Evolutionary conservation across 805 yeast species (phyloP).

Genomic region (Metschnikowia lachancei): DNA sequence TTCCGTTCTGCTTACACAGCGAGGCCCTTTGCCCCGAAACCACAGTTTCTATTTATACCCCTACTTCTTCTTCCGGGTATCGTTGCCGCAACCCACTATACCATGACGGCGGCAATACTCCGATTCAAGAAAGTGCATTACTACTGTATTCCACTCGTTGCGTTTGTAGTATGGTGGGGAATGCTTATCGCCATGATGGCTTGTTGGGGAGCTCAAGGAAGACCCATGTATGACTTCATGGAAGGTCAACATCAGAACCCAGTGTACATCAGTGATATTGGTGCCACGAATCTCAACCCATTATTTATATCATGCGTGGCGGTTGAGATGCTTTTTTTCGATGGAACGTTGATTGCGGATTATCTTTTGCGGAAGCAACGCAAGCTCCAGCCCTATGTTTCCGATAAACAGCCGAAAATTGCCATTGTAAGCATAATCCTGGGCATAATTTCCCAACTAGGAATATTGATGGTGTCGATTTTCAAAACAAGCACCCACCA

Average conservation of each 20-base stretch:
- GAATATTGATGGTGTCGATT: conserved; percentile 69
- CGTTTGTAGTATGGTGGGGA: conserved; percentile 80
- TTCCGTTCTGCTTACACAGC: background rate
- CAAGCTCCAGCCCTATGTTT: conserved; percentile 52
- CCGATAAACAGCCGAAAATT: conserved; percentile 39
- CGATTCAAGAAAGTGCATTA: conserved; percentile 39
- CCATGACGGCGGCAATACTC: conserved; percentile 1
- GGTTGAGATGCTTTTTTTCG: conserved; percentile 71
- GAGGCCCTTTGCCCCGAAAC: no score
- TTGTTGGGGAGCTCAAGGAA: conserved; percentile 80
- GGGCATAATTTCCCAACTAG: conserved; percentile 63
- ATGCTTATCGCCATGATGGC: conserved; percentile 78
- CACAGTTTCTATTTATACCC: no score
- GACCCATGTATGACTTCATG: conserved; percentile 50
- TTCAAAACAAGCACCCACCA: conserved; percentile 62
- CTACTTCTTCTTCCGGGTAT: no score
- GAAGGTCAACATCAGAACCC: conserved; percentile 36
- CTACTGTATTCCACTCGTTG: conserved; percentile 61
- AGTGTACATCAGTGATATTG: conserved; percentile 80
- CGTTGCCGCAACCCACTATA: no score
- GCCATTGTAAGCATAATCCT: conserved; percentile 42
- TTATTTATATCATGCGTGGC: conserved; percentile 76
- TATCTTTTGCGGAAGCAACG: conserved; percentile 55
- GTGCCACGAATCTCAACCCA: conserved; percentile 84
- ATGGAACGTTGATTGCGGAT: conserved; percentile 61